Evolutionary conservation across 2,329 filamentous ascomycete genomes (phyloP), one percentile per base, ranked within the genome.

Genomic region (Juglanconis juglandina): DNA sequence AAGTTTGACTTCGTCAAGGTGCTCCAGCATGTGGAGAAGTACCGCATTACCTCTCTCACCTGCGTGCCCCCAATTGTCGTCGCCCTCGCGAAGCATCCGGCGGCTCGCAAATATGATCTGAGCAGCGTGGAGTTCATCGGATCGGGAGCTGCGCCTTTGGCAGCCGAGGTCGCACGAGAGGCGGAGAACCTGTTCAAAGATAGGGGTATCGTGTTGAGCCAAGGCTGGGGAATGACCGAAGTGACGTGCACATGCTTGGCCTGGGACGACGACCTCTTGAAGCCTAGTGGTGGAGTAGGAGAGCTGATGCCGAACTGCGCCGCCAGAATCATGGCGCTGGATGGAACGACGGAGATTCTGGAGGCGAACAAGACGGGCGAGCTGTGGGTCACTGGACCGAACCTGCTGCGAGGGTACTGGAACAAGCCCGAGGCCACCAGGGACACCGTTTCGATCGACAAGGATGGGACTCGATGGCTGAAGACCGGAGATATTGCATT

Each of bases 171-270:
- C 3, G 78, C 76, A 58, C 76, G 79, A 10, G 85, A 88, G 65
- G 81, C 86, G 9, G 81, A 88, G 69, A 79, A 76, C 60, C 68
- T 87, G 59, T 86, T 86, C 78, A 72, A 72, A 2, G 57, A 64
- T 33, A 68, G 69, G 3, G 66, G 70, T 1, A 58, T 81, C 7
- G 56, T 65, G 2, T 64, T 81, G 11, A 76, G 77, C 69, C 91
- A 94, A 72, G 91, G 90, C 4, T 96, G 90, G 89, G 92, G 92
- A 5, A 94, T 96, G 91, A 95, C 91, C 1, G 91, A 95, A 71
- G 76, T 83, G 3, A 95, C 91, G 0, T 94, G 91, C 71, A 86
- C 88, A 0, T 79, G 83, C 17, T 80, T 90, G 11, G 80, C 80
- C 6, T 92, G 87, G 81, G 79, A 89, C 64, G 35, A 73, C 72